Conservation (phyloP, 176 grass and related monocot species). For the Phragmites australis region DNA sequence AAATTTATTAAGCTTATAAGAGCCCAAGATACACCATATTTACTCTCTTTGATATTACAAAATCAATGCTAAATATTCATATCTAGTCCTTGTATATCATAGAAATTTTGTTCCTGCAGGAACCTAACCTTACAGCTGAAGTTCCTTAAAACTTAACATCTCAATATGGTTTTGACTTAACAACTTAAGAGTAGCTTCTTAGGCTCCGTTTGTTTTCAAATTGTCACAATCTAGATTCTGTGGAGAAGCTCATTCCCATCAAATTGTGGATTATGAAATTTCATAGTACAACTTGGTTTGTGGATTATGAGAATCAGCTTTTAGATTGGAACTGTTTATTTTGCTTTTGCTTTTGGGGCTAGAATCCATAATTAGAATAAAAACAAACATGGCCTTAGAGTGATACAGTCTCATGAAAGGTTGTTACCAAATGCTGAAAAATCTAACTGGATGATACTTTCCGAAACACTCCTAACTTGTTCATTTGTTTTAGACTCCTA, state of each 20-base stretch:
- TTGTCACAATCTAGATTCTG: no score
- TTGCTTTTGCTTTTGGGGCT: no score
- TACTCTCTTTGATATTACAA: background rate
- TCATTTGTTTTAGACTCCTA: background rate
- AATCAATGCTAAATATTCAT: background rate
- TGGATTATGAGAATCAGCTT: no score
- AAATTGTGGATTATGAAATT: no score
- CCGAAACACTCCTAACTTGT: background rate
- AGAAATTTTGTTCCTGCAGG: background rate
- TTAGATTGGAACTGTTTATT: no score
- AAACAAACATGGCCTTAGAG: no score
- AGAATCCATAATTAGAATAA: no score
- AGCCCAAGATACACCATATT: background rate
- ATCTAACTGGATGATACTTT: background rate
- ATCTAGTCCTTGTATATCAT: background rate
- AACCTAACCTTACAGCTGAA: background rate
- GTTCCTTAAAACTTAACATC: background rate
- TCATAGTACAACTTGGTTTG: no score
- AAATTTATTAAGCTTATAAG: background rate
- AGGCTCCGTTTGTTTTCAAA: no score
- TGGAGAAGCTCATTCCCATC: no score
- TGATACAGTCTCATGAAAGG: background rate
- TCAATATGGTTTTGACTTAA: background rate
- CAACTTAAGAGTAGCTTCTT: background rate
- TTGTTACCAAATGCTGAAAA: background rate